phyloP scores from a whole-genome alignment of 2,329 filamentous ascomycete species.

The Coniochaeta hoffmannii region DNA sequence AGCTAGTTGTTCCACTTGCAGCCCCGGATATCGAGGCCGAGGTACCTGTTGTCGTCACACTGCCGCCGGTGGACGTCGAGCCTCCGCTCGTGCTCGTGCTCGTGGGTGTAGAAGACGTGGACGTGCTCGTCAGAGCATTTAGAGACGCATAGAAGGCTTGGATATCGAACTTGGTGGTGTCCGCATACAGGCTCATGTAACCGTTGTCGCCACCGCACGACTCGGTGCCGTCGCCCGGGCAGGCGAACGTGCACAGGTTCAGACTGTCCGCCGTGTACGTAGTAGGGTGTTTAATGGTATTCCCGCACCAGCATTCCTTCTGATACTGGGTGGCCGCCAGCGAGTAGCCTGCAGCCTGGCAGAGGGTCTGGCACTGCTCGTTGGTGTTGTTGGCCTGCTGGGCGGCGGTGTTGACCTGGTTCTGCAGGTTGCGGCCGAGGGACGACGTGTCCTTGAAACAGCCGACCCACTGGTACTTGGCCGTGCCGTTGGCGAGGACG shows the following conservation, averaged over 20 bases:
- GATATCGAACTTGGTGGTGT: constrained; percentile 19
- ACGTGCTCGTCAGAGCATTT: constrained; percentile 4
- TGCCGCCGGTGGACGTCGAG: not conserved
- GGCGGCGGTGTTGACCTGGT: constrained; percentile 17
- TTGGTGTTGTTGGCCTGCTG: constrained; percentile 21
- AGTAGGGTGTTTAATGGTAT: constrained; percentile 15
- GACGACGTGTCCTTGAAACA: constrained; percentile 27
- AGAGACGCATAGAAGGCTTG: constrained; percentile 11
- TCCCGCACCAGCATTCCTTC: constrained; percentile 23
- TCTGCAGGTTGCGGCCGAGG: constrained; percentile 23
- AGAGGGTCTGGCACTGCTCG: constrained; percentile 24
- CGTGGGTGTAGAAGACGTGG: constrained; percentile 3
- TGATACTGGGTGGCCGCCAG: constrained; percentile 27
- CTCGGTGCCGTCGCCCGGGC: constrained; percentile 19
- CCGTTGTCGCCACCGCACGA: constrained; percentile 23
- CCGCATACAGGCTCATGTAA: constrained; percentile 25
- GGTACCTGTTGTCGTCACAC: not conserved
- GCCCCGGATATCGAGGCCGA: constrained; percentile 6
- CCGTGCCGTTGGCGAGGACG: constrained; percentile 20
- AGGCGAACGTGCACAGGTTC: constrained; percentile 21
- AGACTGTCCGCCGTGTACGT: constrained; percentile 16
- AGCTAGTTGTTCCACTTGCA: constrained; percentile 4
- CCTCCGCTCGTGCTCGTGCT: constrained; percentile 5
- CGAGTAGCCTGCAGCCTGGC: constrained; percentile 19
- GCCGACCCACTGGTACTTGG: constrained; percentile 26